A percentile compares a stretch with the other conserved stretches of the same genome.
phyloP scores from a whole-genome alignment of 2,329 filamentous ascomycete genomes.

The Neurospora crassa region DNA sequence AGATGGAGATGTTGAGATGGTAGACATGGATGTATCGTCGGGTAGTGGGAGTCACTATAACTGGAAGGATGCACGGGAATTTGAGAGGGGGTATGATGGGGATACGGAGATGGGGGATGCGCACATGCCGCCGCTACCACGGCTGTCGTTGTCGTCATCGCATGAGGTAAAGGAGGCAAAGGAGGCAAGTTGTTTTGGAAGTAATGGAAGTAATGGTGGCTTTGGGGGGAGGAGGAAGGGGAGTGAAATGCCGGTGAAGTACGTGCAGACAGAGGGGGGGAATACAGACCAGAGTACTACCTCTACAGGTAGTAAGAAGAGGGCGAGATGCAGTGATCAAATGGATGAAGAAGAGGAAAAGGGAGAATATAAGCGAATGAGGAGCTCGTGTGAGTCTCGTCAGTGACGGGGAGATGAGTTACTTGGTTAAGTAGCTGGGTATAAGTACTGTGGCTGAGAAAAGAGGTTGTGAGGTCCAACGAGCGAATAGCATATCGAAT shows the following conservation, averaged over 20 bases:
- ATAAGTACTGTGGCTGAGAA: neutral
- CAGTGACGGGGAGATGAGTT: neutral
- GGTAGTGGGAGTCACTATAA: too few species aligned
- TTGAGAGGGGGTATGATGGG: neutral
- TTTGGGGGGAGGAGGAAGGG: neutral
- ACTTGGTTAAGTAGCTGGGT: neutral
- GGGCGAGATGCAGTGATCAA: neutral
- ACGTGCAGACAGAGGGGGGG: neutral
- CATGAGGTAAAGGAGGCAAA: neutral
- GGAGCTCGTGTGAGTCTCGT: neutral
- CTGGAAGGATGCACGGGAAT: too few species aligned
- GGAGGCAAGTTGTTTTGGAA: too few species aligned
- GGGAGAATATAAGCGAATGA: neutral
- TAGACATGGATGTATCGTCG: neutral
- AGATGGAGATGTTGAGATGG: slow-evolving; percentile 2
- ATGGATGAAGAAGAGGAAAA: neutral
- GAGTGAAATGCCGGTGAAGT: neutral
- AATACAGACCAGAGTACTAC: neutral
- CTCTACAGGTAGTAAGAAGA: neutral
- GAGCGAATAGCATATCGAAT: neutral
- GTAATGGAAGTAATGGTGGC: too few species aligned
- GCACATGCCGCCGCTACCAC: too few species aligned
- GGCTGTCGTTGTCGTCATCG: neutral
- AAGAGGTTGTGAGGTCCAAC: neutral
- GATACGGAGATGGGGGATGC: neutral